Evolutionary conservation across 2,329 filamentous ascomycete species (phyloP).

Genomic region (Cucurbitaria berberidis): DNA sequence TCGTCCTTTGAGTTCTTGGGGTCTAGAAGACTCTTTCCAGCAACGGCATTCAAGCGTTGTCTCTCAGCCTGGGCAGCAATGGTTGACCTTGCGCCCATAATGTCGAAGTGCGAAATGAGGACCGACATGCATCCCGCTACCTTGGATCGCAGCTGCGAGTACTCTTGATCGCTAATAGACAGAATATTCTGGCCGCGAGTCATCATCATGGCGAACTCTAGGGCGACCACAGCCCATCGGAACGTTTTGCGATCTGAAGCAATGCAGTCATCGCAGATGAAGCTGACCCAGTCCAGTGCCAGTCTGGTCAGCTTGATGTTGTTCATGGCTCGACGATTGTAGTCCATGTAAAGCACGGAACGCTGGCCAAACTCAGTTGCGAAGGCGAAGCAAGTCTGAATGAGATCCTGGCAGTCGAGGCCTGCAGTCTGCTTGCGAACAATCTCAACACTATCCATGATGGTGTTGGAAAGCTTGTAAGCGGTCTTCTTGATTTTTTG

Average conservation of each 20-base stretch:
- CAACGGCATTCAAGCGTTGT: slow-evolving; percentile 80
- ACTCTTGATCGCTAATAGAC: slow-evolving; percentile 88
- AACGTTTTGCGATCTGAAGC: slow-evolving; percentile 95
- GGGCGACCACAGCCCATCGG: slow-evolving; percentile 91
- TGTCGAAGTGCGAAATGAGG: slow-evolving; percentile 97
- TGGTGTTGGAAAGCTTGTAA: slow-evolving; percentile 95
- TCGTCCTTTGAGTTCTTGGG: slow-evolving; percentile 77
- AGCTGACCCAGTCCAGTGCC: slow-evolving; percentile 95
- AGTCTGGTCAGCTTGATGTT: slow-evolving; percentile 93
- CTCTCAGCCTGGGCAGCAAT: slow-evolving; percentile 93
- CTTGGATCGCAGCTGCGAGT: slow-evolving; percentile 79
- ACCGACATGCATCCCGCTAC: slow-evolving; percentile 98
- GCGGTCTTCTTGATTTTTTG: slow-evolving; percentile 95
- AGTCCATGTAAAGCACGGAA: slow-evolving; percentile 93
- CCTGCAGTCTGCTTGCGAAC: slow-evolving; percentile 85
- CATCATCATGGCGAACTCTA: slow-evolving; percentile 98
- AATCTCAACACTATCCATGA: slow-evolving; percentile 97
- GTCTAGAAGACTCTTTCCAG: slow-evolving; percentile 78
- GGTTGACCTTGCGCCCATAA: slow-evolving; percentile 94
- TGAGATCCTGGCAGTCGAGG: slow-evolving; percentile 89
- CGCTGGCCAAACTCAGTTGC: slow-evolving; percentile 98
- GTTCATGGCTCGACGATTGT: slow-evolving; percentile 94
- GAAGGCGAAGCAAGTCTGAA: slow-evolving; percentile 97
- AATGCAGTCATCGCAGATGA: slow-evolving; percentile 96
- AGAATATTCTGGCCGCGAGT: slow-evolving; percentile 91